These are phyloP conservation scores for Pyracantha coccinea DNA, from an alignment of 331 rosid genomes.

Conservation along the genomic window DNA sequence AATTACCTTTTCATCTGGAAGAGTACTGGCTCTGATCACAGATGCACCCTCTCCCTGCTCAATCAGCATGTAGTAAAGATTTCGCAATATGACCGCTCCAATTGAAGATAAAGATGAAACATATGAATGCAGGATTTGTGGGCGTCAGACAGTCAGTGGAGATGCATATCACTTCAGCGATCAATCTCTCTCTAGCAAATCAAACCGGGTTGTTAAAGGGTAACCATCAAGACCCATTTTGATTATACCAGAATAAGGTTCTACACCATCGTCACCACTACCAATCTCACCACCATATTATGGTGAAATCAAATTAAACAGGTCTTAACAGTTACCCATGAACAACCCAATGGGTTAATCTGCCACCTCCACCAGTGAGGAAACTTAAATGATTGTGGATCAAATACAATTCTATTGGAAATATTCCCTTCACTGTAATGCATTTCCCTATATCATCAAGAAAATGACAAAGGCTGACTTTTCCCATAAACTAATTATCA, in stretches of 20 bases:
- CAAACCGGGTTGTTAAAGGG: no score
- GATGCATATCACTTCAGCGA: background rate
- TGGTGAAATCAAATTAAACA: no score
- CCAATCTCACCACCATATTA: no score
- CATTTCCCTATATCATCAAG: background rate
- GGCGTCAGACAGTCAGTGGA: background rate
- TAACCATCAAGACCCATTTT: no score
- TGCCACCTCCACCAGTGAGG: background rate
- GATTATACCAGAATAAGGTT: no score
- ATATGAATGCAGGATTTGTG: background rate
- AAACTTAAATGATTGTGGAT: background rate
- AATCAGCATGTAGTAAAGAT: constrained; percentile 11
- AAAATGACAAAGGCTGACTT: background rate
- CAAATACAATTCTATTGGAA: background rate
- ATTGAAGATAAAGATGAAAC: background rate
- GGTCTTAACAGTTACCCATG: no score
- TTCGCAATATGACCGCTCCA: background rate
- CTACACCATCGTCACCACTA: no score
- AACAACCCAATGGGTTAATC: no score
- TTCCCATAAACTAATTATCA: background rate
- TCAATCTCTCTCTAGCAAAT: background rate
- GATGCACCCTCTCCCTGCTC: constrained; percentile 40
- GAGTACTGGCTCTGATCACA: constrained; percentile 21
- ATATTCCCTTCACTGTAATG: background rate
- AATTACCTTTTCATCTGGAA: constrained; percentile 64